Conservation (phyloP, 495 filamentous ascomycete genomes). For the Xylaria scruposa region DNA sequence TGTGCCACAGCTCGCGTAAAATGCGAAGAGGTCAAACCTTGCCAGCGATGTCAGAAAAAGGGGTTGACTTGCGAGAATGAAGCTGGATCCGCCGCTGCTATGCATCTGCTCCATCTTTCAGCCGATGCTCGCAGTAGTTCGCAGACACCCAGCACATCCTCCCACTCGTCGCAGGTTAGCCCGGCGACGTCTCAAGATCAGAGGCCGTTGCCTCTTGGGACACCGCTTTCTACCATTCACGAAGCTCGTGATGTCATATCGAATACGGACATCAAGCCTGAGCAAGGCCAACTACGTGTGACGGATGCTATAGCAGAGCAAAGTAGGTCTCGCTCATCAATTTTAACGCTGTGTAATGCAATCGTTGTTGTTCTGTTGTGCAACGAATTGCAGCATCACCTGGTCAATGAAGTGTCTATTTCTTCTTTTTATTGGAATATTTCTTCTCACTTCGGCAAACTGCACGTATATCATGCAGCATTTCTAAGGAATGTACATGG, state of each 20-base stretch:
- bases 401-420: background rate
- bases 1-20: slow-evolving; percentile 62
- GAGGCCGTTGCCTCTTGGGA: slow-evolving; percentile 21
- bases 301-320: slow-evolving; percentile 40
- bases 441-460: background rate
- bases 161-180: background rate
- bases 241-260: slow-evolving; percentile 20
- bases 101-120: slow-evolving; percentile 46
- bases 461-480: background rate
- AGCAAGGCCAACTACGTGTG: slow-evolving; percentile 39
- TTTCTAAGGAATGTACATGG: background rate
- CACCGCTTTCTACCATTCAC: slow-evolving; percentile 21
- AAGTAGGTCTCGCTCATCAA: slow-evolving; percentile 24
- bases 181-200: slow-evolving; percentile 14
- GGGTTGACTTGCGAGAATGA: slow-evolving; percentile 55
- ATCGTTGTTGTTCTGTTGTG: slow-evolving; percentile 1
- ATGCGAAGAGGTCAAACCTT: slow-evolving; percentile 59
- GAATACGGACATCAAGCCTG: slow-evolving; percentile 27
- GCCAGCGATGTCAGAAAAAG: slow-evolving; percentile 55
- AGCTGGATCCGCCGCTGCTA: slow-evolving; percentile 38
- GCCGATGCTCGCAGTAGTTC: slow-evolving; percentile 32
- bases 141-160: slow-evolving; percentile 11
- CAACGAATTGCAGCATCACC: background rate
- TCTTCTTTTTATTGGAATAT: background rate
- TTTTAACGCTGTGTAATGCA: background rate